phyloP scores from a whole-genome alignment of 2,329 filamentous ascomycete species.

The Aspergillus sp. region DNA sequence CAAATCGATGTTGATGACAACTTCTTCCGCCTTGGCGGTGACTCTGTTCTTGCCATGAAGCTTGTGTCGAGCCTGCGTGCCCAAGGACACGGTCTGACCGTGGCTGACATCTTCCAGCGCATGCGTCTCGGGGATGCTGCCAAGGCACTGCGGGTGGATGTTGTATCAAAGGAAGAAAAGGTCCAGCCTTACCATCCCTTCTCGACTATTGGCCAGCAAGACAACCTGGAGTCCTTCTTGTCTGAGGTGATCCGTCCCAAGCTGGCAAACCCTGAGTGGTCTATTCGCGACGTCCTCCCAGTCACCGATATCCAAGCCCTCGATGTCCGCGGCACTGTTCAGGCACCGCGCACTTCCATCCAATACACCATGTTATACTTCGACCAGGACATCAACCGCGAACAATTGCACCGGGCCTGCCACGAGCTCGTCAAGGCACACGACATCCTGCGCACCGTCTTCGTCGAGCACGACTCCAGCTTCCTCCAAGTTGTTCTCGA shows the following conservation, averaged over 20 bases:
- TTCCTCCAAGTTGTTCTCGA: conserved; percentile 60
- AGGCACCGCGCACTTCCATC: conserved; percentile 61
- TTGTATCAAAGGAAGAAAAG: conserved; percentile 22
- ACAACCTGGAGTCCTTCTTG: conserved; percentile 46
- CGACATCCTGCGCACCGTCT: conserved; percentile 66
- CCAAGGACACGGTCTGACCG: conserved; percentile 47
- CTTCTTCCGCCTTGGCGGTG: conserved; percentile 63
- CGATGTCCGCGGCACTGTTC: conserved; percentile 60
- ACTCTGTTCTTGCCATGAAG: conserved; percentile 63
- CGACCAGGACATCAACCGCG: conserved; percentile 49
- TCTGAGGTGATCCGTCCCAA: conserved; percentile 50
- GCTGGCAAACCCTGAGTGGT: conserved; percentile 52
- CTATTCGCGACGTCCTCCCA: conserved; percentile 59
- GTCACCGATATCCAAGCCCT: conserved; percentile 60
- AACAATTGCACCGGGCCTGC: conserved; percentile 46
- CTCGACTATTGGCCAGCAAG: conserved; percentile 47
- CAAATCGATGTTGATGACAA: conserved; percentile 58
- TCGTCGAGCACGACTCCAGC: conserved; percentile 53
- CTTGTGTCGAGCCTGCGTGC: conserved; percentile 50
- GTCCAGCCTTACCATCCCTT: conserved; percentile 49
- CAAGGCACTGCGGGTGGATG: conserved; percentile 47
- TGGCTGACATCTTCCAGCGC: conserved; percentile 54
- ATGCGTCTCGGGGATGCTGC: conserved; percentile 57
- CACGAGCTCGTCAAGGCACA: conserved; percentile 56
- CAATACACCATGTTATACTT: conserved; percentile 67